These are phyloP conservation scores for Rhazya stricta DNA, from an alignment of 257 asterid species.

Conservation along the genomic window DNA sequence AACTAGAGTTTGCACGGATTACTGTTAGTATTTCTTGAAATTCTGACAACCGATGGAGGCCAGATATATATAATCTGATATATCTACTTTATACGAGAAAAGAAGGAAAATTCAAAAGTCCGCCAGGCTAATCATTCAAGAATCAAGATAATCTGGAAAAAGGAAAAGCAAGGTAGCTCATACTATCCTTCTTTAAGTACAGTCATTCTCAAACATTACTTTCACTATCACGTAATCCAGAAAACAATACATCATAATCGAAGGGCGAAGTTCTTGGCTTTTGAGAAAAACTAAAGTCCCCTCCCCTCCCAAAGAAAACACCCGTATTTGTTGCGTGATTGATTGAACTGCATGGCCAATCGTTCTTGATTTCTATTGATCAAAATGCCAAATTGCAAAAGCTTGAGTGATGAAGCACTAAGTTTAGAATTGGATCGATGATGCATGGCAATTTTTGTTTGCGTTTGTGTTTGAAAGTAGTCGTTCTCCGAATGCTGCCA, in stretches of 20 bases:
- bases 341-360: not conserved
- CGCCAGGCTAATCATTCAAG: not conserved
- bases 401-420: conserved; percentile 6
- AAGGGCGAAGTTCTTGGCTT: conserved; percentile 13
- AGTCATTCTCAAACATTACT: not conserved
- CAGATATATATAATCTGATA: not conserved
- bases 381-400: conserved; percentile 1
- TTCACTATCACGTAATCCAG: conserved; percentile 10
- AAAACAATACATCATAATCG: not conserved
- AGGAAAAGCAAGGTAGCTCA: not conserved
- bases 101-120: not conserved
- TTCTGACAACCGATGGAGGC: not conserved
- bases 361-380: not conserved
- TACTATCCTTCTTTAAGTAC: not conserved
- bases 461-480: not conserved
- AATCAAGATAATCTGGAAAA: not conserved
- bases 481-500: conserved; percentile 9
- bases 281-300: not conserved
- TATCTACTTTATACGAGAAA: not conserved
- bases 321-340: conserved; percentile 1
- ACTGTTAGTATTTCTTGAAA: no score
- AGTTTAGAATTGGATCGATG: not conserved
- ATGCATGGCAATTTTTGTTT: not conserved
- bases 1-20: no score
- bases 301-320: not conserved